A percentile compares a stretch with the other conserved stretches of the same genome.
Evolutionary conservation across 2,329 filamentous ascomycete species (phyloP).

Genomic region (Hawksworthiomyces lignivorus): DNA sequence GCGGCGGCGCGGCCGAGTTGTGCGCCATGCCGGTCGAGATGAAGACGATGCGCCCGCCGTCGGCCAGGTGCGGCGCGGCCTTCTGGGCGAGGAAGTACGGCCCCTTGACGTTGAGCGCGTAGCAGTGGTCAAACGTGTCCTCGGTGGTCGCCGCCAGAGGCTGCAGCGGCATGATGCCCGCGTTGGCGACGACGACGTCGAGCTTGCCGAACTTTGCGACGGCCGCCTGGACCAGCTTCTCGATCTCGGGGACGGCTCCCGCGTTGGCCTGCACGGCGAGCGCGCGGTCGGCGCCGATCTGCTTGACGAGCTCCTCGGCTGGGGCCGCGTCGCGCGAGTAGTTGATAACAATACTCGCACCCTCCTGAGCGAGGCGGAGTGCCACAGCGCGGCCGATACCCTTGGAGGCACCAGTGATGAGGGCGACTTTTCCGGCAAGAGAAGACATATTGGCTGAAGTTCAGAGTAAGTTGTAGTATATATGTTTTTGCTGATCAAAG

Average conservation of each 20-base stretch:
- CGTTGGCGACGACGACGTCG: background rate
- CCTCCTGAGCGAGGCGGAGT: conserved; percentile 67
- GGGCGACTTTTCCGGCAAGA: conserved; percentile 39
- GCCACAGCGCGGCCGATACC: conserved; percentile 67
- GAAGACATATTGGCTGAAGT: too few relatives aligned
- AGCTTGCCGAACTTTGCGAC: background rate
- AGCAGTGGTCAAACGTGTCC: background rate
- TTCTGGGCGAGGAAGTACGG: conserved; percentile 37
- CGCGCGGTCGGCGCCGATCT: background rate
- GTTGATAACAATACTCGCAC: conserved; percentile 29
- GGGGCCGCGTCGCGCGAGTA: background rate
- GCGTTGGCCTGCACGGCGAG: conserved; percentile 1
- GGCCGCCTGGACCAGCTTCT: background rate
- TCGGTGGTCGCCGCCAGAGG: background rate
- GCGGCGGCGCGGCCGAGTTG: conserved; percentile 49
- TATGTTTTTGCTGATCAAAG: too few relatives aligned
- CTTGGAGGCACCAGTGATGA: conserved; percentile 63
- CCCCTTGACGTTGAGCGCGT: background rate
- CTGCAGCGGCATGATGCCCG: background rate
- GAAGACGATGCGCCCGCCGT: conserved; percentile 44
- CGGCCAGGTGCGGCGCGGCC: conserved; percentile 42
- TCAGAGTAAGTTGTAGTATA: too few relatives aligned
- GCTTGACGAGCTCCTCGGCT: background rate
- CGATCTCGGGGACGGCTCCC: background rate
- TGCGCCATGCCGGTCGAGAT: conserved; percentile 48